Conservation (phyloP, 2,329 filamentous ascomycete species). For the Fusarium lyarnte region DNA sequence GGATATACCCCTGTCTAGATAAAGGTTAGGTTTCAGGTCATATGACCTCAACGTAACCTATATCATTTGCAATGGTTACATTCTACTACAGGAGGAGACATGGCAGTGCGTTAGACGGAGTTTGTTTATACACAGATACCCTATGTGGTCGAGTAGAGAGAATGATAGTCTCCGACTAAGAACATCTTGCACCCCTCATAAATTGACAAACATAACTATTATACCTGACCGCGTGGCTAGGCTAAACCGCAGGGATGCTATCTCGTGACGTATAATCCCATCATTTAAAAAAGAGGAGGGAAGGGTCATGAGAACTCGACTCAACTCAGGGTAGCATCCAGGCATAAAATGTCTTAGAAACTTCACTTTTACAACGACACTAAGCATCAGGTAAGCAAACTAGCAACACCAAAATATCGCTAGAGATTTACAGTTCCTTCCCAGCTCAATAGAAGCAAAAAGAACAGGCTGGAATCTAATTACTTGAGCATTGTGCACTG, state of each 20-base stretch:
- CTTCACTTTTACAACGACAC: background rate
- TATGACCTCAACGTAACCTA: background rate
- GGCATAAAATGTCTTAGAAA: conserved; percentile 17
- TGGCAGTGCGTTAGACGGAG: background rate
- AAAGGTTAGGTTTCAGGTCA: background rate
- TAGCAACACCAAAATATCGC: background rate
- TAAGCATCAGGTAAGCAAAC: background rate
- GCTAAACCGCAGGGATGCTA: background rate
- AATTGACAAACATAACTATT: background rate
- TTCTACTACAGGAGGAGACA: background rate
- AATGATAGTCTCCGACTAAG: conserved; percentile 6
- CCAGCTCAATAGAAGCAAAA: background rate
- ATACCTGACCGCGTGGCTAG: background rate
- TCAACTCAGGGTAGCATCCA: conserved; percentile 11
- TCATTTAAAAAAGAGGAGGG: background rate
- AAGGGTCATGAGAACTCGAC: conserved; percentile 6
- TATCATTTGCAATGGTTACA: background rate
- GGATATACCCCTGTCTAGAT: conserved; percentile 7
- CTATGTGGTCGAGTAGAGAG: conserved; percentile 1
- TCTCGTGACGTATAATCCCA: conserved; percentile 12
- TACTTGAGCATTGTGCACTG: conserved; percentile 1
- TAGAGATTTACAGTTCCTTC: background rate
- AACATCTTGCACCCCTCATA: background rate
- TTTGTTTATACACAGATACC: background rate
- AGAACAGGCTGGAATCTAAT: background rate